A percentile compares a stretch with the other conserved stretches of the same genome.
Conservation (phyloP, 768 basidiomycete genomes). For the Hemileccinum impolitum region DNA sequence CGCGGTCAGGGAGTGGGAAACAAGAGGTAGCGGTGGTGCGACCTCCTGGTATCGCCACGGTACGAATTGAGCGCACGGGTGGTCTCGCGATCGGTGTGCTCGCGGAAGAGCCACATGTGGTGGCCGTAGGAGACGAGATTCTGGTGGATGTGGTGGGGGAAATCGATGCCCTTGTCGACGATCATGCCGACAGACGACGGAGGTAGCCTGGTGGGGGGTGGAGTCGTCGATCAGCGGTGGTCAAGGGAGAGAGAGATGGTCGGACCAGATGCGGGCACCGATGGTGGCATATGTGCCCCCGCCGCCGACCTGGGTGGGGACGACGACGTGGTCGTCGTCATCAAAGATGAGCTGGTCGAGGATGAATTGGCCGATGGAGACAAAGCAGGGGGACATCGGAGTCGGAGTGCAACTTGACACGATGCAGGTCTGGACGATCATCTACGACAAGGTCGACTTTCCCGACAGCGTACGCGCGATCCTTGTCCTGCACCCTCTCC, state of each 20-base stretch:
- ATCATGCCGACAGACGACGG: constrained; percentile 73
- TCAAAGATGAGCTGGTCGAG: constrained; percentile 51
- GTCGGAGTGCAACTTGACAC: constrained; percentile 20
- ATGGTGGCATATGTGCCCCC: constrained; percentile 82
- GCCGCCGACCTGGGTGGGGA: constrained; percentile 66
- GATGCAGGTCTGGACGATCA: constrained; percentile 44
- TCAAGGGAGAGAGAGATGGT: not conserved
- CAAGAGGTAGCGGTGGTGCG: constrained; percentile 10
- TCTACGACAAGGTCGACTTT: constrained; percentile 34
- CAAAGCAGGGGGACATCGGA: constrained; percentile 39
- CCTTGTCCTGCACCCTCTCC: not conserved
- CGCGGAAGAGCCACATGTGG: constrained; percentile 77
- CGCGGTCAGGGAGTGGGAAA: constrained; percentile 8
- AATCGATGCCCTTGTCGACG: constrained; percentile 77
- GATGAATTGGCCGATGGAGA: constrained; percentile 87
- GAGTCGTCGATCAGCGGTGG: not conserved
- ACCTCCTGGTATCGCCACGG: constrained; percentile 71
- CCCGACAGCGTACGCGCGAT: constrained; percentile 36
- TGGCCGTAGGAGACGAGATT: constrained; percentile 59
- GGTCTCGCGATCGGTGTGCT: constrained; percentile 52
- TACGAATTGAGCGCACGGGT: constrained; percentile 76
- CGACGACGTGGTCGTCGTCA: constrained; percentile 31
- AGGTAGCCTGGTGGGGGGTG: constrained; percentile 50
- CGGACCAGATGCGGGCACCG: constrained; percentile 78
- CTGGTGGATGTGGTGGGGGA: constrained; percentile 54